These are phyloP conservation scores for Stromatinia cepivora DNA, from an alignment of 2,329 filamentous ascomycete genomes.

Conservation along the genomic window DNA sequence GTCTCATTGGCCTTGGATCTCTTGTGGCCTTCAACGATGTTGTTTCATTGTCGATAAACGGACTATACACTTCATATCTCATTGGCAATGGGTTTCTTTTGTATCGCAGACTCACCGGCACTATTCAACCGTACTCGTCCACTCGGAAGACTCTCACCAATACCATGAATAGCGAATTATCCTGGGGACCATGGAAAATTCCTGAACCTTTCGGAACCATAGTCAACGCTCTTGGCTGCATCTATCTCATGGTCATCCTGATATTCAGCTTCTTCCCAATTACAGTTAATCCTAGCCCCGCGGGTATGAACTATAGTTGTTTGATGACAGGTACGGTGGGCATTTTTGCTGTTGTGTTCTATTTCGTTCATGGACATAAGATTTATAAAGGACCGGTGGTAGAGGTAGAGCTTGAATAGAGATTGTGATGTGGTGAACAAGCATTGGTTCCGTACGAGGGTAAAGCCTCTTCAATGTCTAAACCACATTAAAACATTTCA, in stretches of 20 bases:
- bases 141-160: conserved; percentile 10
- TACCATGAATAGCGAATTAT: conserved; percentile 10
- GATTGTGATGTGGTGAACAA: neutral
- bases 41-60: conserved; percentile 43
- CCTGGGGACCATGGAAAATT: conserved; percentile 24
- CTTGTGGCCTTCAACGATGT: conserved; percentile 52
- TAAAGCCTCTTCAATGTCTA: neutral
- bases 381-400: conserved; percentile 13
- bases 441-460: neutral
- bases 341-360: conserved; percentile 9
- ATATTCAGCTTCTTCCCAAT: conserved; percentile 23
- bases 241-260: conserved; percentile 19
- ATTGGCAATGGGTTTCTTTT: conserved; percentile 19
- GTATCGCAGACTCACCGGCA: conserved; percentile 15
- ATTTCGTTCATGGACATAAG: neutral
- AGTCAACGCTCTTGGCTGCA: conserved; percentile 21
- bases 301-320: conserved; percentile 24
- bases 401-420: neutral
- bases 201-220: conserved; percentile 14
- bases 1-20: conserved; percentile 50
- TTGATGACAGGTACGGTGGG: conserved; percentile 12
- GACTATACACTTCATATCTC: conserved; percentile 21
- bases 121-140: conserved; percentile 18
- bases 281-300: neutral
- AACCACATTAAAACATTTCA: neutral